Conservation (phyloP, 2,329 filamentous ascomycete species). For the Penicillium rolfsii region DNA sequence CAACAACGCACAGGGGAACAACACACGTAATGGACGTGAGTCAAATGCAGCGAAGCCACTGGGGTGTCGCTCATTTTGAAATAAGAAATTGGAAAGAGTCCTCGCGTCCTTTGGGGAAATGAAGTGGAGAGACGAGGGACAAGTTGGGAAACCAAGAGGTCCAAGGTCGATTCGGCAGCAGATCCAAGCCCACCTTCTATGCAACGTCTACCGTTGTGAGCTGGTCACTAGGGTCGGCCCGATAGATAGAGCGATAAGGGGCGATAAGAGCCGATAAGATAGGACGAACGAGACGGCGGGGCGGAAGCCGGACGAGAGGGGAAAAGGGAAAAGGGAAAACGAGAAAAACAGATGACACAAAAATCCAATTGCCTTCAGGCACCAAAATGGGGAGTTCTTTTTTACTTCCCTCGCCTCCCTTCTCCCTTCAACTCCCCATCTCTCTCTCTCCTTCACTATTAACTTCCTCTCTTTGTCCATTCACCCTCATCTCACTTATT, state of each 20-base stretch:
- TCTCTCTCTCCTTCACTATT: constrained; percentile 1
- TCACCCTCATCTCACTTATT: constrained; percentile 12
- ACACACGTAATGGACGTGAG: constrained; percentile 89
- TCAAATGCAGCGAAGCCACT: constrained; percentile 87
- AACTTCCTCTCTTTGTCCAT: constrained; percentile 6
- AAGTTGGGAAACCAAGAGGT: background rate
- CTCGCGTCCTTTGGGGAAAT: background rate
- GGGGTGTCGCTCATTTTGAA: constrained; percentile 50
- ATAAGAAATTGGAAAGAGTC: constrained; percentile 4
- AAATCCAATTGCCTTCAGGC: constrained; percentile 22
- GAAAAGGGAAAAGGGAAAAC: background rate
- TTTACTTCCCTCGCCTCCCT: constrained; percentile 7
- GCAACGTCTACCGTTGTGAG: background rate
- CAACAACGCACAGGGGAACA: constrained; percentile 33
- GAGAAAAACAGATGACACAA: constrained; percentile 4
- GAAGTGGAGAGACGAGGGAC: background rate
- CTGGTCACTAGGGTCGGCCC: constrained; percentile 1
- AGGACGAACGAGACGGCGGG: background rate
- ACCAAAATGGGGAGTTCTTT: constrained; percentile 18
- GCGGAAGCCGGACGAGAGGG: background rate
- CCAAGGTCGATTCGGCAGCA: background rate
- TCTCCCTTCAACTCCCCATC: constrained; percentile 6
- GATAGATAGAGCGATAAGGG: background rate
- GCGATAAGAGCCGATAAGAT: background rate
- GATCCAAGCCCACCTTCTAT: too few relatives aligned